Base-by-base conservation (phyloP, 345 rosid species). In the Toxicodendron radicans region DNA sequence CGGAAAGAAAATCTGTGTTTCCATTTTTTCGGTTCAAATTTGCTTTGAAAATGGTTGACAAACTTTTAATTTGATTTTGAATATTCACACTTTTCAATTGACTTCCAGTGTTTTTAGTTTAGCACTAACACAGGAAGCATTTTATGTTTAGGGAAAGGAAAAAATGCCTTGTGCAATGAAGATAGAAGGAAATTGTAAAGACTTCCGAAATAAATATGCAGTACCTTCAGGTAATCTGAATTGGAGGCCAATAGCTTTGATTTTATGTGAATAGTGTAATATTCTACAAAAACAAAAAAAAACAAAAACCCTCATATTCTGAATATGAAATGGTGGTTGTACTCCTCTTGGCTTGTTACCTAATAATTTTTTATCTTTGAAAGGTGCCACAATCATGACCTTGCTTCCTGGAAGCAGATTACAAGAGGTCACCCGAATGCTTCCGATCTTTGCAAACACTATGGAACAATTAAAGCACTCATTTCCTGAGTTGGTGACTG, bases 371-470 rank as follows among this genome's bases (percentile, higher is more conserved):
- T 69, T 63, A 30, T 53, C 76, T 74, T 74, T 71, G 48, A 51
- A 76, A 91, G 97, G 89, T 80, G 91, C 95, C 52, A 88, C 83
- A 0, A 78, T 87, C 73, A 77, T 95, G 66, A 81, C 88, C 58
- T 80, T 95, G 84, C 91, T 92, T 57, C 99, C 99, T 5, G 97
- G 99, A 79, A 95, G 99, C 87, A 87, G 99, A 84, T 80, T 91
- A 80, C 97, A 92, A 80, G 99, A 95, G 84, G 95, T 92, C 70
- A 79, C 81, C 35, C 85, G 92, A 74, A 91, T 92, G 97, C 90
- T 95, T 83, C 88, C 99, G 59, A 90, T 95, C 79, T 95, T 87
- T 78, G 75, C 80, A 48, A 78, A 76, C 24, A 77, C 97, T 33
- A 64, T 90, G 73, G 77, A 83, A 58, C 83, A 71, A 81, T 79